These are phyloP conservation scores for Dalechampia spathulata DNA, from an alignment of 441 rosid species.

Conservation along the genomic window DNA sequence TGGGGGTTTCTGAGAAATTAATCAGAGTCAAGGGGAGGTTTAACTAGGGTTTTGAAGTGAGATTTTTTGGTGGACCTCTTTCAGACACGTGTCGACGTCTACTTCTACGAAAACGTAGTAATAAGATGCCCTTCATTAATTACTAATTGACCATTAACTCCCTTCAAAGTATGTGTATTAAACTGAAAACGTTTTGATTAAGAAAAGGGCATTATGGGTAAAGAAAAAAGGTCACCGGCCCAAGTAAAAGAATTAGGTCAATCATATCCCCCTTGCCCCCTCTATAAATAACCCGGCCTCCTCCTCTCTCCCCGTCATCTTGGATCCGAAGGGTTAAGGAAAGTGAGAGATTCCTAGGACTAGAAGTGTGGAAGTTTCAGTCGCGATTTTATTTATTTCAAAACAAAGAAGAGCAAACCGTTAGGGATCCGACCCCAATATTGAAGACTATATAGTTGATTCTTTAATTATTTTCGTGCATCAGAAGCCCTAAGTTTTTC, in stretches of 20 bases:
- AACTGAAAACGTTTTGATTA: too few relatives aligned
- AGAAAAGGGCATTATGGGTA: slow-evolving; percentile 10
- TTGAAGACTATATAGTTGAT: neutral
- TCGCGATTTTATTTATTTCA: neutral
- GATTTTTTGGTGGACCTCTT: too few relatives aligned
- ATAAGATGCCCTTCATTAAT: too few relatives aligned
- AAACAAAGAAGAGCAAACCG: neutral
- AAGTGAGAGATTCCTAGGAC: neutral
- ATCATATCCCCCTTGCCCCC: neutral
- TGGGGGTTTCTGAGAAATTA: neutral
- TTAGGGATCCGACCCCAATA: neutral
- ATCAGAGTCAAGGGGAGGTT: neutral
- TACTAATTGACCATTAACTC: too few relatives aligned
- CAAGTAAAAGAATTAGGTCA: neutral
- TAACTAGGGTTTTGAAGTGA: neutral
- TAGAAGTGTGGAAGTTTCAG: neutral
- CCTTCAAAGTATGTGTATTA: too few relatives aligned
- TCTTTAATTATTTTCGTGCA: neutral
- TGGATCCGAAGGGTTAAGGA: too few relatives aligned
- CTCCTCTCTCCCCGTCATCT: neutral
- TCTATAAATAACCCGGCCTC: neutral
- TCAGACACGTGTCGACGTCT: neutral
- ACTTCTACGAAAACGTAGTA: neutral
- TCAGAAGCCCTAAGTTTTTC: slow-evolving; percentile 1
- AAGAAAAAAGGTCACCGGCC: too few relatives aligned